Conservation (phyloP, 163 green algal genomes). For the Chloroidium sp. region DNA sequence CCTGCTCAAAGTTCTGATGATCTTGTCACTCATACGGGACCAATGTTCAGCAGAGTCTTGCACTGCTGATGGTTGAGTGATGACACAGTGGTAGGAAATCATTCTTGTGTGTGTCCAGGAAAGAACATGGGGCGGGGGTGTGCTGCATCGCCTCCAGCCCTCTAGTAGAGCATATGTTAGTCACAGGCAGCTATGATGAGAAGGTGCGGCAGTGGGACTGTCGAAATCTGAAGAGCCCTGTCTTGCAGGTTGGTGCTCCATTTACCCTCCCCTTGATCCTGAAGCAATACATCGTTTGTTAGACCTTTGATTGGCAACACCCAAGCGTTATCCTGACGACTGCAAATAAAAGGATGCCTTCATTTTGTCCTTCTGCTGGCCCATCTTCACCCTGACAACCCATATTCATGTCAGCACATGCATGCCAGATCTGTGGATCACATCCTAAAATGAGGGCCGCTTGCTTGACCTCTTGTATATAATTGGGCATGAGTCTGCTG, state of each 20-base stretch:
- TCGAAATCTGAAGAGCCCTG: slow-evolving; percentile 33
- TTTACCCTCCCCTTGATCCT: background rate
- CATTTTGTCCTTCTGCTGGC: too few species aligned
- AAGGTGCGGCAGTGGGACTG: slow-evolving; percentile 73
- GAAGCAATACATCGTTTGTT: too few species aligned
- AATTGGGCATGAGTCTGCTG: too few species aligned
- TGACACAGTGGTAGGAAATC: background rate
- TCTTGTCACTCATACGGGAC: too few species aligned
- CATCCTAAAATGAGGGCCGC: too few species aligned
- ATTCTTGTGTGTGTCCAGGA: slow-evolving; percentile 13
- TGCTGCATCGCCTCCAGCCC: slow-evolving; percentile 68
- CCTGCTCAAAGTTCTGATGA: too few species aligned
- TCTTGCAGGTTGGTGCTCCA: background rate
- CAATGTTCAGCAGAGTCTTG: too few species aligned
- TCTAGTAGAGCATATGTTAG: slow-evolving; percentile 37
- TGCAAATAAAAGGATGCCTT: too few species aligned
- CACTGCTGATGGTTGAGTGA: too few species aligned
- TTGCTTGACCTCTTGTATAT: background rate
- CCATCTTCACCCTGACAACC: background rate
- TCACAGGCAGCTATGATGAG: slow-evolving; percentile 87
- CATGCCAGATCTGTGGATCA: too few species aligned
- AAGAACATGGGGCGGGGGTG: slow-evolving; percentile 69
- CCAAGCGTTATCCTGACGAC: too few species aligned
- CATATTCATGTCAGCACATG: background rate
- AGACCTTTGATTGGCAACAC: too few species aligned